Base-by-base conservation (phyloP, 352 stramenopile species). In the Globisporangium takayamanum region DNA sequence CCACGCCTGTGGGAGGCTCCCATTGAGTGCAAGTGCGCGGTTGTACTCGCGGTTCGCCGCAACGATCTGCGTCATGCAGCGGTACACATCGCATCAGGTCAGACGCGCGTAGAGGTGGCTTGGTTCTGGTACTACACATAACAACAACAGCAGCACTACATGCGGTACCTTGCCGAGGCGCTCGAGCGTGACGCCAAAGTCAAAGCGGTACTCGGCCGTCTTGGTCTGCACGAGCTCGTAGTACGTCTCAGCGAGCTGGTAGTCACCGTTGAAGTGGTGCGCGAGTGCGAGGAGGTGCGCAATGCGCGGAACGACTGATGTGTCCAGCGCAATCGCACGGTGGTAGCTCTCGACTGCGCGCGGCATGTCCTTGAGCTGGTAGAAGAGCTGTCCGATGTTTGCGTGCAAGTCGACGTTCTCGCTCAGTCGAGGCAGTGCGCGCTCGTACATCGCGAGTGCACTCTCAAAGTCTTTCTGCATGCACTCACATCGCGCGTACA, bases 131-230 rank as follows among this genome's bases (percentile, higher is more conserved):
- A n/a, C n/a, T n/a, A n/a, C n/a, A n/a, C 30, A 36, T 6, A 36
- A 39, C 33, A 39, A 11, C 33, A 11, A 39, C 33, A 39, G 33
- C 33, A 11, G 33, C 33, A 11, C 33, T 39, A 1, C 10, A 22
- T 26, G 20, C 20, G 16, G 41, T 36, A 68, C 74, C 70, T 81
- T 80, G 62, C 74, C 74, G 10, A 74, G 66, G 37, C 60, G 56
- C 55, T 81, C 64, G 22, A 87, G 64, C 25, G 72, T 78, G 16
- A 83, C 73, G 20, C 62, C 77, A 58, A 73, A 83, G 54, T 87
- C 73, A 36, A 80, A 87, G 60, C 80, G 73, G 48, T 73, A 76
- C 16, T 61, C 39, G 14, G 77, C 72, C 1, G 67, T 69, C 3
- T 66, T 26, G 5, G 57, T 36, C 16, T 53, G 22, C 3, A 73